Evolutionary conservation across 2,329 filamentous ascomycete genomes (phyloP), one percentile per base, ranked within the genome.

Genomic region (Fusarium agapanthi): DNA sequence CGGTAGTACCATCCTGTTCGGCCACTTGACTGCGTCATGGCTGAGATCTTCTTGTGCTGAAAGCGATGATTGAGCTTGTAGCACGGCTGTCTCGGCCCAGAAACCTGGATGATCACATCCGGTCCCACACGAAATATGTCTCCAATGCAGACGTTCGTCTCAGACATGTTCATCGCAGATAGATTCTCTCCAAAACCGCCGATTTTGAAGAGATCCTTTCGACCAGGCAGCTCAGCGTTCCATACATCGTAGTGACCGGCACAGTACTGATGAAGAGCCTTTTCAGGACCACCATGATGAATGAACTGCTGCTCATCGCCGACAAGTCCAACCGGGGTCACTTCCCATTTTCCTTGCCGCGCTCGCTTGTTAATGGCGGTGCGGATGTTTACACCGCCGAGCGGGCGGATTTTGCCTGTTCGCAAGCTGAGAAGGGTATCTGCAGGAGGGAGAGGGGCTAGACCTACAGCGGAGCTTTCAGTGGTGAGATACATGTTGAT

Each of bases 1-100:
- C 70, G 70, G 10, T 71, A 73, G 18, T 73, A 73, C 72, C 72
- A 74, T 1, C 72, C 72, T 0, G 69, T 73, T 2, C 72, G 51
- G 5, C 72, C 72, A 16, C 48, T 75, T 4, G 54, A 55, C 61
- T 73, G 70, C 15, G 67, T 59, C 35, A 57, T 44, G 1, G 44
- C 45, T 7, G 69, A 75, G 18, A 67, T 63, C 18, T 71, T 67
- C 34, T 71, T 73, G 24, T 71, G 57, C 32, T 75, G 69, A 30
- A 74, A 74, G 5, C 72, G 72, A 24, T 74, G 69, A 9, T 74
- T 74, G 24, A 74, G 69, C 61, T 74, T 74, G 20, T 63, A 74
- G 30, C 72, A 74, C 7, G 72, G 72, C 20, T 74, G 72, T 24
- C 72, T 48, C 14, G 72, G 72, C 9, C 64, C 61, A 35, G 71